These are phyloP conservation scores for Leptoxyphium fumago DNA, from an alignment of 2,329 filamentous ascomycete species.

Conservation along the genomic window DNA sequence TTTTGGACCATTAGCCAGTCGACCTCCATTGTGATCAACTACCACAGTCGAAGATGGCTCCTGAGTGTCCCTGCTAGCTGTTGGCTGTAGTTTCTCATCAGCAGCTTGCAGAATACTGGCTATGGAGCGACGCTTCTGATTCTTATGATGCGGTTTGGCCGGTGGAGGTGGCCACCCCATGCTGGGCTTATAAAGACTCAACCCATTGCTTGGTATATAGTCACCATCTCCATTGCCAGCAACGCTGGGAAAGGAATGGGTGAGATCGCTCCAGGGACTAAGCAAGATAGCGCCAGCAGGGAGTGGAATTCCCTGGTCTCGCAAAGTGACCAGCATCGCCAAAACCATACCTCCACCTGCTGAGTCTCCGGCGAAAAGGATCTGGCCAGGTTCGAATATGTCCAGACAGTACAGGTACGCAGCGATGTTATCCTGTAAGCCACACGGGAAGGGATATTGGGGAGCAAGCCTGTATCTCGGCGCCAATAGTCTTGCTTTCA, in stretches of 20 bases:
- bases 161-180: conserved; percentile 86
- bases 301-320: conserved; percentile 69
- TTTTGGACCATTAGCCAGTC: conserved; percentile 2
- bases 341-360: conserved; percentile 85
- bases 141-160: conserved; percentile 43
- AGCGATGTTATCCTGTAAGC: conserved; percentile 76
- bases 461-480: conserved; percentile 75
- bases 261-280: conserved; percentile 91
- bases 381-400: conserved; percentile 61
- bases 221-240: conserved; percentile 57
- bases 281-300: conserved; percentile 84
- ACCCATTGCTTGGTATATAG: conserved; percentile 78
- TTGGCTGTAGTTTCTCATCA: not conserved
- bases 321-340: conserved; percentile 60
- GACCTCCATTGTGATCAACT: not conserved
- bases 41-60: not conserved
- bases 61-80: not conserved
- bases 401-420: conserved; percentile 73
- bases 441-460: conserved; percentile 92
- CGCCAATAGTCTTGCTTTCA: conserved; percentile 79
- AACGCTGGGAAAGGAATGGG: conserved; percentile 91
- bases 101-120: conserved; percentile 5
- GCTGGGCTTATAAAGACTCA: conserved; percentile 71
- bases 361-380: conserved; percentile 81
- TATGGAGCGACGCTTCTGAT: conserved; percentile 3